These are phyloP conservation scores for Thermoascus crustaceus DNA, from an alignment of 2,329 filamentous ascomycete species.

Conservation along the genomic window DNA sequence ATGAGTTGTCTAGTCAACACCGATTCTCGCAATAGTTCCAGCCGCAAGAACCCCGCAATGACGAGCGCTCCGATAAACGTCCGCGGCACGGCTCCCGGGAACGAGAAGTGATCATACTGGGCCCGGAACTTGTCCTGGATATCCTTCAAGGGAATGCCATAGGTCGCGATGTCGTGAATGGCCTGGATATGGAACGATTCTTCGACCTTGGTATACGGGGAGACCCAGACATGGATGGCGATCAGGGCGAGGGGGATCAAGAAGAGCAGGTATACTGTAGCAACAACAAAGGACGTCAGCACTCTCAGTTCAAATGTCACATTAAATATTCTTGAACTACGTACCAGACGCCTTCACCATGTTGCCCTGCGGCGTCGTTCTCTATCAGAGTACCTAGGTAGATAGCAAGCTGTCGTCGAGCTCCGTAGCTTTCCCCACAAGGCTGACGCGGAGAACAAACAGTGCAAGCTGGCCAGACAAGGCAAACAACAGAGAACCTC, in stretches of 20 bases:
- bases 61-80: slow-evolving; percentile 78
- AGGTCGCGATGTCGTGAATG: slow-evolving; percentile 75
- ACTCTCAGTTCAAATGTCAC: background rate
- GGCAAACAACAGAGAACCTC: slow-evolving; percentile 8
- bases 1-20: slow-evolving; percentile 51
- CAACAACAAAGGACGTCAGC: background rate
- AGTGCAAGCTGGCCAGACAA: background rate
- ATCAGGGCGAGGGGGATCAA: slow-evolving; percentile 56
- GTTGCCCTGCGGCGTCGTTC: slow-evolving; percentile 7
- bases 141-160: slow-evolving; percentile 61
- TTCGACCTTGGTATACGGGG: slow-evolving; percentile 95
- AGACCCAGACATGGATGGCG: slow-evolving; percentile 60
- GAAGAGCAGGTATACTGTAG: slow-evolving; percentile 36
- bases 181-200: slow-evolving; percentile 98
- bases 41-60: slow-evolving; percentile 64
- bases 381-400: background rate
- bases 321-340: background rate
- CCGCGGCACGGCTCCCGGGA: slow-evolving; percentile 83
- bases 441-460: too few species aligned
- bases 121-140: slow-evolving; percentile 46
- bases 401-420: background rate
- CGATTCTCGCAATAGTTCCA: slow-evolving; percentile 51
- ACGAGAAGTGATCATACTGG: slow-evolving; percentile 81
- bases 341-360: slow-evolving; percentile 8
- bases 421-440: slow-evolving; percentile 1